Conservation (phyloP, 495 filamentous ascomycete species). For the Patellaria atrata region DNA sequence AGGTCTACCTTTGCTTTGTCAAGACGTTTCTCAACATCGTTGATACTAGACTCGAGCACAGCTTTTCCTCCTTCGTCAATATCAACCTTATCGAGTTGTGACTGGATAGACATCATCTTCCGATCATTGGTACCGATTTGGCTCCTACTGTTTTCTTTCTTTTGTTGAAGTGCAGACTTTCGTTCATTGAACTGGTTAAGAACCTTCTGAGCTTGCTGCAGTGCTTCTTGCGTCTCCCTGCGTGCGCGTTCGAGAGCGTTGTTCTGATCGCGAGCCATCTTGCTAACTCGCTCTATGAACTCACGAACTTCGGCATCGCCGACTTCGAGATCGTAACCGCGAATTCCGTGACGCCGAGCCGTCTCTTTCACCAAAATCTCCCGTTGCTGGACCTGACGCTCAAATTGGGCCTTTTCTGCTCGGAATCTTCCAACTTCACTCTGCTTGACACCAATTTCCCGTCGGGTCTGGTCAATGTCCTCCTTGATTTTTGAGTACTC, state of each 20-base stretch:
- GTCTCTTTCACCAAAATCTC: conserved; percentile 61
- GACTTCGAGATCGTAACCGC: conserved; percentile 67
- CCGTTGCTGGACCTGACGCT: conserved; percentile 57
- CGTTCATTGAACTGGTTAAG: conserved; percentile 56
- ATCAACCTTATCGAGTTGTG: conserved; percentile 50
- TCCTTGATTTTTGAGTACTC: conserved; percentile 49
- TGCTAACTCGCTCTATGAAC: conserved; percentile 67
- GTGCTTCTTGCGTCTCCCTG: conserved; percentile 53
- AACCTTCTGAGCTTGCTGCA: conserved; percentile 46
- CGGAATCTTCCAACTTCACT: conserved; percentile 71
- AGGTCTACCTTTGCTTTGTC: conserved; percentile 45
- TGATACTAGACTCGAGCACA: conserved; percentile 53
- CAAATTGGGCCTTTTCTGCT: conserved; percentile 74
- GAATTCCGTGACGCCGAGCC: conserved; percentile 64
- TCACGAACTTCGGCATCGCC: conserved; percentile 55
- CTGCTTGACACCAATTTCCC: conserved; percentile 52
- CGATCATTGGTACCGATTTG: conserved; percentile 56
- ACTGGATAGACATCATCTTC: conserved; percentile 46
- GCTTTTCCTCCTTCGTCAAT: conserved; percentile 74
- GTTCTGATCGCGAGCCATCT: conserved; percentile 61
- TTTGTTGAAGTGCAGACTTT: conserved; percentile 51
- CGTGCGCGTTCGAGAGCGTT: conserved; percentile 58
- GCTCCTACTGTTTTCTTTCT: conserved; percentile 52
- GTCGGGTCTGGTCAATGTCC: conserved; percentile 43
- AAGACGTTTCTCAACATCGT: conserved; percentile 51